Base-by-base conservation (phyloP, 805 yeast genomes). In the Diddensiella caesifluorescens region DNA sequence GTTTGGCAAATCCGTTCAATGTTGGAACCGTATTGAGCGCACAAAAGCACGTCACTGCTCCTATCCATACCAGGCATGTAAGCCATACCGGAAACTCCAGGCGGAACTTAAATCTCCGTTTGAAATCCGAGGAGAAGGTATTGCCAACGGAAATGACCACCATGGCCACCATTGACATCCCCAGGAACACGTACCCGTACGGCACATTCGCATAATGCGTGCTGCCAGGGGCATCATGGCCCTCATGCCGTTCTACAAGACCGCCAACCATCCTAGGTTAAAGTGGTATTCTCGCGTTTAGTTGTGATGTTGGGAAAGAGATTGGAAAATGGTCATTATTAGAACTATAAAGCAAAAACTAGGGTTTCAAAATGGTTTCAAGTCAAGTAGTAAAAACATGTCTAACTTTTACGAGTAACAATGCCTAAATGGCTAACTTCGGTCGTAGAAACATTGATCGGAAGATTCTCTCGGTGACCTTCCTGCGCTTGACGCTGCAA, bases 1-100 rank as follows among this genome's bases (percentile, higher is more conserved):
- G 67, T 51, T 86, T 86, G 1, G 92, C 80, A 15, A 89, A 62
- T 37, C 83, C 60, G 55, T 87, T 92, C 25, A 51, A 16, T 1
- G 45, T 35, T 9, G 25, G 32, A 1, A 44, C 35, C 16, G 9
- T 77, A 63, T 31, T 79, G 76, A 3, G 78, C 64, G 27, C 80
- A 77, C 18, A 64, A 54, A n/a, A 75, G 49, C 4, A 77, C 61
- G 28, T 75, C 55, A 0, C 61, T 0, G 34, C 13, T 19, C 45
- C 25, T 4, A 35, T 33, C 43, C 47, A 45, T 25, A 29, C 25
- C 19, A 30, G 39, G 32, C 30, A 31, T 23, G 19, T 38, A 5
- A 30, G 25, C 31, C 36, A 35, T 20, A 15, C 41, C 15, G 32
- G 43, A 16, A 27, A 25, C 27, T 28, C 27, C 18, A 32, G 32